phyloP scores from a whole-genome alignment of 495 filamentous ascomycete species.

The Parathielavia hyrcaniae region DNA sequence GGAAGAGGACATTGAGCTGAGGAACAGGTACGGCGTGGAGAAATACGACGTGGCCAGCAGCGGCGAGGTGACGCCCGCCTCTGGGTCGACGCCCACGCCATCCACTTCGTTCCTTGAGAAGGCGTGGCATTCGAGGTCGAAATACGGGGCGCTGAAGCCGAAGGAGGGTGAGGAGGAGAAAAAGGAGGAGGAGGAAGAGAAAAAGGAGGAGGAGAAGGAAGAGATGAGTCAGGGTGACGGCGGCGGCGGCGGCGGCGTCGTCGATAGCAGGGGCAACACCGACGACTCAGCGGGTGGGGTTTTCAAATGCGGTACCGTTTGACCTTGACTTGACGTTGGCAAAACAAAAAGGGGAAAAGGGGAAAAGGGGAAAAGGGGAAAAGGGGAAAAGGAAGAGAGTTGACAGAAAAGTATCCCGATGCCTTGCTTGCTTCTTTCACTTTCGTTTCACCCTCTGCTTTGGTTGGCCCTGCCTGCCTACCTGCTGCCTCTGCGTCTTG shows the following conservation, averaged over 20 bases:
- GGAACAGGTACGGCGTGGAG: neutral
- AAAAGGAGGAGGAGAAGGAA: neutral
- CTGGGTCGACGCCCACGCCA: neutral
- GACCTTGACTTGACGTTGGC: neutral
- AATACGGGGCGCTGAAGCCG: neutral
- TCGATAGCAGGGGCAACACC: too few species aligned
- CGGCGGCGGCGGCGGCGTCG: too few species aligned
- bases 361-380: neutral
- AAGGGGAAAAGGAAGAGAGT: neutral
- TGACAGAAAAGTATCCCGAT: too few species aligned
- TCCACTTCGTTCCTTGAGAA: neutral
- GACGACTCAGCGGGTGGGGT: too few species aligned
- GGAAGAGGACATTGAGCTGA: constrained; percentile 1
- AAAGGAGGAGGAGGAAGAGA: neutral
- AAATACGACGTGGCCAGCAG: neutral
- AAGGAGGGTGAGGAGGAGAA: neutral
- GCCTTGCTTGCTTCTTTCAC: too few species aligned
- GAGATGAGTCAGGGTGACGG: too few species aligned
- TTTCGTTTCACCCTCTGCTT: too few species aligned
- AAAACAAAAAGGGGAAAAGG: neutral
- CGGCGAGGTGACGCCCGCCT: neutral
- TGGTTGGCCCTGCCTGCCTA: too few species aligned
- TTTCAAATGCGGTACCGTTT: too few species aligned
- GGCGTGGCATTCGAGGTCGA: neutral
- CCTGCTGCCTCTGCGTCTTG: too few species aligned